Percentiles rank a stretch among this genome's conserved stretches.
These are phyloP conservation scores for Scopulariopsis brevicaulis DNA, from an alignment of 2,329 filamentous ascomycete species.

Conservation along the genomic window DNA sequence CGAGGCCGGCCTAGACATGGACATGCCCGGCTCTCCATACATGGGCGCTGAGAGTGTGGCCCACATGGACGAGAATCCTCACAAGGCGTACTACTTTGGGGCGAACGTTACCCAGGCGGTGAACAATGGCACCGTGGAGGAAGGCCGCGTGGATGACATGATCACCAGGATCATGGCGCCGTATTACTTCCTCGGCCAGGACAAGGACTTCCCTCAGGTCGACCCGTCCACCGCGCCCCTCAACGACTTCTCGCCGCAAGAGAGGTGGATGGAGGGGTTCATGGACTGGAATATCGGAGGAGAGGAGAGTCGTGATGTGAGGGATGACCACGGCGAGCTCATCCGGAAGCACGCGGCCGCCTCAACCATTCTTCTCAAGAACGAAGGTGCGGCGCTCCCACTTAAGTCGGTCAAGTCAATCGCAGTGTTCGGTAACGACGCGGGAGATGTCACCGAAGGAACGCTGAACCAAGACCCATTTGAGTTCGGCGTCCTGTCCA, in stretches of 20 bases:
- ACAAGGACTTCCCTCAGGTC: not conserved
- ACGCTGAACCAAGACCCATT: constrained; percentile 23
- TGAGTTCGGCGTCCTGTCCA: constrained; percentile 58
- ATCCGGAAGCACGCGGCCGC: not conserved
- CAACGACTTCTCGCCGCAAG: not conserved
- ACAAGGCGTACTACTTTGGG: not conserved
- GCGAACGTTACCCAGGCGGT: not conserved
- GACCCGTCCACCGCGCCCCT: not conserved
- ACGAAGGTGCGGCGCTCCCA: constrained; percentile 53
- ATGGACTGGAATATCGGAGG: not conserved
- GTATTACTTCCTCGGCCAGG: not conserved
- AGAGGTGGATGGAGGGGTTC: not conserved
- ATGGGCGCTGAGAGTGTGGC: constrained; percentile 17
- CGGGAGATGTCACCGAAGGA: constrained; percentile 31
- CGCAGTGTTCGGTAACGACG: constrained; percentile 33
- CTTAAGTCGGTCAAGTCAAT: constrained; percentile 43
- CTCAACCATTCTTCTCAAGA: constrained; percentile 78
- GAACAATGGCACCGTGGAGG: not conserved
- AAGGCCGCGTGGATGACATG: not conserved
- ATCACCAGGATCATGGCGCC: not conserved
- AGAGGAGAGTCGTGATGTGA: not conserved
- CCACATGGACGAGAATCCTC: constrained; percentile 11
- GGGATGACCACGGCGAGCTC: not conserved
- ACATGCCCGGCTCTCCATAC: constrained; percentile 5
- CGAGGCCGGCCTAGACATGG: constrained; percentile 13